phyloP scores from a whole-genome alignment of 2,329 filamentous ascomycete species.

The Penicillium fuscoglaucum region DNA sequence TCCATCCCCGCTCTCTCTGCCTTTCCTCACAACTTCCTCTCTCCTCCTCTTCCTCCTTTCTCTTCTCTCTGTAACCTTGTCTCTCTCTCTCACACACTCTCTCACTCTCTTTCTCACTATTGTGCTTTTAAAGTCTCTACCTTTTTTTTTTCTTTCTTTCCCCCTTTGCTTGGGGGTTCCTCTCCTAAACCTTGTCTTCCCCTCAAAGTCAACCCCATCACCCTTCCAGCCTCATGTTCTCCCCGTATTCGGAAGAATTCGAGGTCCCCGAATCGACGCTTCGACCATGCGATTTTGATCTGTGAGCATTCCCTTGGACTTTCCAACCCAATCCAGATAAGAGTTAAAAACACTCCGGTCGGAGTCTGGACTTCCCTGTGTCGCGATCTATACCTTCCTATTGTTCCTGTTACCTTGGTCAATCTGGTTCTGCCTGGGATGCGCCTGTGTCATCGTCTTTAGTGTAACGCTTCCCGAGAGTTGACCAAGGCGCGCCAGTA shows the following conservation, averaged over 20 bases:
- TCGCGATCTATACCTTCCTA: conserved; percentile 8
- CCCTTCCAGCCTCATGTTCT: conserved; percentile 29
- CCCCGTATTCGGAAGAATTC: conserved; percentile 32
- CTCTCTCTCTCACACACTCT: conserved; percentile 13
- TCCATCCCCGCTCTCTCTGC: conserved; percentile 27
- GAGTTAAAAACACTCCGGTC: conserved; percentile 17
- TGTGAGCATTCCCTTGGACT: conserved; percentile 22
- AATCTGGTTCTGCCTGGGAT: conserved; percentile 36
- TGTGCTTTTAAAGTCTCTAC: conserved; percentile 13
- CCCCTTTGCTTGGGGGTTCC: background rate
- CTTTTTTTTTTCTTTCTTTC: background rate
- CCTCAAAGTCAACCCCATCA: background rate
- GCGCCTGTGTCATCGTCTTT: conserved; percentile 41
- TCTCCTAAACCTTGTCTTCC: conserved; percentile 7
- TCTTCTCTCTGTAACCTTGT: conserved; percentile 16
- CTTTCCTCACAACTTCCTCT: conserved; percentile 13
- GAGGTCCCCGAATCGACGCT: conserved; percentile 30
- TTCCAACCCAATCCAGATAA: conserved; percentile 9
- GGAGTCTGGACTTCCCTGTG: conserved; percentile 14
- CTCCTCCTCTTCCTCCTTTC: conserved; percentile 3
- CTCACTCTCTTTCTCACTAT: conserved; percentile 11
- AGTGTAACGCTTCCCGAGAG: conserved; percentile 39
- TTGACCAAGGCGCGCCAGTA: conserved; percentile 35
- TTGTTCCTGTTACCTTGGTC: conserved; percentile 18
- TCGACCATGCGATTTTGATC: conserved; percentile 32